phyloP scores from a whole-genome alignment of 345 rosid species.

The Dimocarpus longan region DNA sequence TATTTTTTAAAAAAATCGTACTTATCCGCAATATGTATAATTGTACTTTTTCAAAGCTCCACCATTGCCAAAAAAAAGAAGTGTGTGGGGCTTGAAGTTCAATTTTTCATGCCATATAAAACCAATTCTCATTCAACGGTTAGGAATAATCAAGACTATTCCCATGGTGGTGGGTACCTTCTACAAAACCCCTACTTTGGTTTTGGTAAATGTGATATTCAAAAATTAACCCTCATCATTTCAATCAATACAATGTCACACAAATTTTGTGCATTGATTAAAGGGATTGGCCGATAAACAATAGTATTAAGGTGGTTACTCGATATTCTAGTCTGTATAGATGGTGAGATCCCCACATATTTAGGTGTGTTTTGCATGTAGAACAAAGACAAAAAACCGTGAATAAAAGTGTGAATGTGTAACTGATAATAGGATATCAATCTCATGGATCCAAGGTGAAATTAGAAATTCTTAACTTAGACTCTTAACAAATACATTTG shows the following conservation, averaged over 20 bases:
- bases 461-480: too few relatives aligned
- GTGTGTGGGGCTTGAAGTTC: not conserved
- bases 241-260: not conserved
- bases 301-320: too few relatives aligned
- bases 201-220: not conserved
- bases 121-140: conserved; percentile 16
- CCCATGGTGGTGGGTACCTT: not conserved
- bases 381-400: too few relatives aligned
- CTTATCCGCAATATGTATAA: not conserved
- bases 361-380: too few relatives aligned
- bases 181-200: not conserved
- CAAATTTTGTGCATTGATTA: not conserved
- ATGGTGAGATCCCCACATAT: too few relatives aligned
- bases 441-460: too few relatives aligned
- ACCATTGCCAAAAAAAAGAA: not conserved
- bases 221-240: not conserved
- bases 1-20: not conserved
- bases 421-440: too few relatives aligned
- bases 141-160: conserved; percentile 3
- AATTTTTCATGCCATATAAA: not conserved
- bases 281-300: too few relatives aligned
- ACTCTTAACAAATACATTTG: too few relatives aligned
- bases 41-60: conserved; percentile 14
- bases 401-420: too few relatives aligned
- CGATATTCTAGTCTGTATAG: too few relatives aligned